Percentiles rank a stretch among this genome's conserved stretches.
These are phyloP conservation scores for Arthrocladium fulminans DNA, from an alignment of 2,329 filamentous ascomycete species.

Conservation along the genomic window DNA sequence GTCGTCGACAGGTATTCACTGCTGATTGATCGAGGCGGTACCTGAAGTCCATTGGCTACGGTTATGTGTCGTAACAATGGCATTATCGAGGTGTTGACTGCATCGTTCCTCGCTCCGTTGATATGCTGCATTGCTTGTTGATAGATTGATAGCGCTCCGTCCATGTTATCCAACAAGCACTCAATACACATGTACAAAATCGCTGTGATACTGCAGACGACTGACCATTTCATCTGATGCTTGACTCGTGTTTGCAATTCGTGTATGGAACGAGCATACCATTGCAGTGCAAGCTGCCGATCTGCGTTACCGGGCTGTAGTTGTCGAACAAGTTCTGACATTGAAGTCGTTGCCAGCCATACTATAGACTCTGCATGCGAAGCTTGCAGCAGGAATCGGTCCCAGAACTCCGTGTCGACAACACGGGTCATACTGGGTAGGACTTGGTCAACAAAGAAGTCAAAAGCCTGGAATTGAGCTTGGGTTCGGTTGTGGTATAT, in stretches of 20 bases:
- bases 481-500: background rate
- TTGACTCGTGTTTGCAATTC: constrained; percentile 7
- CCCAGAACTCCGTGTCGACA: constrained; percentile 12
- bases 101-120: background rate
- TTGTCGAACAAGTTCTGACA: constrained; percentile 11
- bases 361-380: constrained; percentile 9
- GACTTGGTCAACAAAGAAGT: constrained; percentile 12
- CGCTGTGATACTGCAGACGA: constrained; percentile 7
- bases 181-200: constrained; percentile 15
- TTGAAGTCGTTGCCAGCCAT: constrained; percentile 12
- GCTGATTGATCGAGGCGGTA: background rate
- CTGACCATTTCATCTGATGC: background rate
- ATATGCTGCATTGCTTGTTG: constrained; percentile 9
- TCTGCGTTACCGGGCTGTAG: constrained; percentile 8
- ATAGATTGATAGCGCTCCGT: constrained; percentile 9
- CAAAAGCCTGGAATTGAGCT: constrained; percentile 11
- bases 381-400: constrained; percentile 9
- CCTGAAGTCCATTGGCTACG: constrained; percentile 6
- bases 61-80: constrained; percentile 12
- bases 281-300: constrained; percentile 9
- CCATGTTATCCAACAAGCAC: constrained; percentile 11
- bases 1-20: background rate
- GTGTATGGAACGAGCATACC: constrained; percentile 11
- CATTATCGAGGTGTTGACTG: background rate
- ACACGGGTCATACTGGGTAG: constrained; percentile 11